A percentile compares a stretch with the other conserved stretches of the same genome.
These are phyloP conservation scores for Inonotus obliquus DNA, from an alignment of 1,284 basidiomycete species.

Conservation along the genomic window DNA sequence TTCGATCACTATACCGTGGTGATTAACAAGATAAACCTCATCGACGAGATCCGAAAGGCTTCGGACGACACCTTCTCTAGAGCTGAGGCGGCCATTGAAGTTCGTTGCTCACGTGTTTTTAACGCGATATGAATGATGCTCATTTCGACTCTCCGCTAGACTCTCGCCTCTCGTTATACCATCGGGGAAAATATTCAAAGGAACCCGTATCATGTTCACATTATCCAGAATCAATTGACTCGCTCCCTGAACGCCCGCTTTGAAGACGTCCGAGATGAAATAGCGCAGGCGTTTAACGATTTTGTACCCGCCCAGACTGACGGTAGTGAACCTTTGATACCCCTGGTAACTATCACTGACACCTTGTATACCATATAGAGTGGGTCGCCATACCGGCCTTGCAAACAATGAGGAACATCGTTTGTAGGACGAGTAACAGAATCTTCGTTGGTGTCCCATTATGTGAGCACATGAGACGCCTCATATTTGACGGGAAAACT, in stretches of 20 bases:
- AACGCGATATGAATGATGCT: background rate
- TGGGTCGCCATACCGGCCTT: constrained; percentile 34
- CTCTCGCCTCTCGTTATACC: constrained; percentile 14
- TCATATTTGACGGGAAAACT: background rate
- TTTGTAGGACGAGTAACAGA: constrained; percentile 36
- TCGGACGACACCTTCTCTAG: constrained; percentile 29
- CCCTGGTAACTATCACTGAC: too few relatives aligned
- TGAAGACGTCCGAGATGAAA: constrained; percentile 25
- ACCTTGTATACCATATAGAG: constrained; percentile 20
- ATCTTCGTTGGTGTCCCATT: constrained; percentile 38
- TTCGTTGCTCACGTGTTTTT: too few relatives aligned
- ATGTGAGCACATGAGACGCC: constrained; percentile 26
- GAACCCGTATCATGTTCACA: constrained; percentile 23
- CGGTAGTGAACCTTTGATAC: background rate
- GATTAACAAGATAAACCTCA: constrained; percentile 21
- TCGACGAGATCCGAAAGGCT: constrained; percentile 32
- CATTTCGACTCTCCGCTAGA: background rate
- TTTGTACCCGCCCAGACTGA: constrained; percentile 21
- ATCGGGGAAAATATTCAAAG: constrained; percentile 17
- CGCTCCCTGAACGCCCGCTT: constrained; percentile 23
- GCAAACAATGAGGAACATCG: constrained; percentile 33
- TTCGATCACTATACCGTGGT: constrained; percentile 28
- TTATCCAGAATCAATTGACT: constrained; percentile 26
- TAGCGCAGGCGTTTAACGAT: constrained; percentile 23
- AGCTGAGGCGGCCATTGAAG: constrained; percentile 24